Conservation (phyloP, 1,284 basidiomycete species). For the Ustanciosporium gigantosporum region DNA sequence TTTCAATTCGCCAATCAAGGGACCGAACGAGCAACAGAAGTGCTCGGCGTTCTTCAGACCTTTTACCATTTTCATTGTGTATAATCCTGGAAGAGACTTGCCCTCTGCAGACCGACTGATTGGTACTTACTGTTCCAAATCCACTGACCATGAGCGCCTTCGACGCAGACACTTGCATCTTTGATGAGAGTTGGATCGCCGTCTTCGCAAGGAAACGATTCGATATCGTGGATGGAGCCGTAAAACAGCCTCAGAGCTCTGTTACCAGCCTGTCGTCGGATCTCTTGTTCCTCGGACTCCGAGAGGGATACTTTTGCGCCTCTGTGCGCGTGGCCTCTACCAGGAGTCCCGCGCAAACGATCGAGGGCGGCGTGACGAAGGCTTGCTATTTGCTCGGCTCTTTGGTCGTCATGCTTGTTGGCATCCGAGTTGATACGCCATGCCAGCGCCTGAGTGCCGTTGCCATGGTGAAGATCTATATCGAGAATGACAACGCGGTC, state of each 20-base stretch:
- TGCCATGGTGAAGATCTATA: constrained; percentile 83
- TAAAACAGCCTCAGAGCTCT: constrained; percentile 74
- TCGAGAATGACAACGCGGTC: constrained; percentile 84
- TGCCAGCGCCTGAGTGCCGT: constrained; percentile 86
- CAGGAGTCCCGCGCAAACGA: constrained; percentile 3
- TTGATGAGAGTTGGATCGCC: constrained; percentile 77
- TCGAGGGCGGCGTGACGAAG: constrained; percentile 24
- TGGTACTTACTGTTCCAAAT: constrained; percentile 64
- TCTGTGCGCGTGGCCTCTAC: constrained; percentile 6
- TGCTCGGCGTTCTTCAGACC: constrained; percentile 41
- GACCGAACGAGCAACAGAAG: background rate
- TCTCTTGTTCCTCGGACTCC: constrained; percentile 12
- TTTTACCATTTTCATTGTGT: constrained; percentile 46
- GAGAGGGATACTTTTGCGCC: constrained; percentile 14
- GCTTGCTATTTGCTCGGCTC: constrained; percentile 35
- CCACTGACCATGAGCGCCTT: constrained; percentile 83
- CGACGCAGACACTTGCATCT: constrained; percentile 76
- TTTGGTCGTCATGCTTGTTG: constrained; percentile 51
- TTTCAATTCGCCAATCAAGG: too few relatives aligned
- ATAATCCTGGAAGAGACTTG: constrained; percentile 17
- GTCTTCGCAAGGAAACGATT: constrained; percentile 88
- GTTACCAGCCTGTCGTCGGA: constrained; percentile 19
- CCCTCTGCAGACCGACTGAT: too few relatives aligned
- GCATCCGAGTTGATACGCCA: constrained; percentile 92
- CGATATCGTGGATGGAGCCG: constrained; percentile 84